These are phyloP conservation scores for Bisporella sp. DNA, from an alignment of 2,329 filamentous ascomycete species.

Conservation along the genomic window DNA sequence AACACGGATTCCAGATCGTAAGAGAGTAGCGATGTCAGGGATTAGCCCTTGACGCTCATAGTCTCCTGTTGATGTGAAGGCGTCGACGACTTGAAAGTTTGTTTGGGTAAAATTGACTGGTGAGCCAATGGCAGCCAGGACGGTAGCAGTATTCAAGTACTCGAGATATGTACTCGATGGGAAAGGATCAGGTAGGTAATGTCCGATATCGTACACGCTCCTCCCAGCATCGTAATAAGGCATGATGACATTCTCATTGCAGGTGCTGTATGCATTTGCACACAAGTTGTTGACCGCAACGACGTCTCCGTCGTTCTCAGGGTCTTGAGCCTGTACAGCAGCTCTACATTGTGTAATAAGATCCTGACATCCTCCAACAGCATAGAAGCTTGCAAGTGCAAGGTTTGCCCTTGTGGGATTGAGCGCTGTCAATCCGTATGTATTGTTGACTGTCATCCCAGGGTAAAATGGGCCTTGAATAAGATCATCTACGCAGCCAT, in stretches of 20 bases:
- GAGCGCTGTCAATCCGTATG: conserved; percentile 56
- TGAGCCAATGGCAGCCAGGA: conserved; percentile 55
- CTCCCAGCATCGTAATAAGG: conserved; percentile 27
- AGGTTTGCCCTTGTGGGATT: conserved; percentile 42
- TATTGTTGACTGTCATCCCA: conserved; percentile 54
- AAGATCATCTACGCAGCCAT: conserved; percentile 61
- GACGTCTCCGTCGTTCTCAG: conserved; percentile 33
- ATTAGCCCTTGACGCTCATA: conserved; percentile 57
- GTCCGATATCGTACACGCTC: conserved; percentile 30
- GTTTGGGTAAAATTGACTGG: conserved; percentile 51
- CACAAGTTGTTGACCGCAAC: conserved; percentile 29
- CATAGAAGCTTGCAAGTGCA: conserved; percentile 38
- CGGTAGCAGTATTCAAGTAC: conserved; percentile 57
- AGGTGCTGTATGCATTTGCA: conserved; percentile 26
- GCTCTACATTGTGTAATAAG: conserved; percentile 45
- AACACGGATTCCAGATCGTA: conserved; percentile 58
- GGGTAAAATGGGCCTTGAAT: conserved; percentile 53
- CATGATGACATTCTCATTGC: conserved; percentile 27
- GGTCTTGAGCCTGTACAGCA: conserved; percentile 33
- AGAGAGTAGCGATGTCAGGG: conserved; percentile 49
- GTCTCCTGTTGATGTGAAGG: conserved; percentile 48
- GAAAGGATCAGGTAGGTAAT: conserved; percentile 45
- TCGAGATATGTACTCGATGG: conserved; percentile 54
- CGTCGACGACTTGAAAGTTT: conserved; percentile 38
- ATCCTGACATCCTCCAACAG: conserved; percentile 44